A percentile compares a stretch with the other conserved stretches of the same genome.
Evolutionary conservation across 805 yeast genomes (phyloP).

Genomic region (Tetrapisispora taiwanensis): DNA sequence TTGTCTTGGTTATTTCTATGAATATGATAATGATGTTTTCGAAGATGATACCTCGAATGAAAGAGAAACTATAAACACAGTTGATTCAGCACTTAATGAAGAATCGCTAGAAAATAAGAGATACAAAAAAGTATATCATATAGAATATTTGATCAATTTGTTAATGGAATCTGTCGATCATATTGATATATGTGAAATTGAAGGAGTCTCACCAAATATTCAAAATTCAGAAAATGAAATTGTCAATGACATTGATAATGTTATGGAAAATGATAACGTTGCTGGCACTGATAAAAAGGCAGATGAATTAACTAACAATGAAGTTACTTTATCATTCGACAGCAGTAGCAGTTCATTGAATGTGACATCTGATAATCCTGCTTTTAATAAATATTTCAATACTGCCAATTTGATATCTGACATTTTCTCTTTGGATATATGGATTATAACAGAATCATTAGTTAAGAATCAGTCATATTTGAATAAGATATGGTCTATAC

Average conservation of each 20-base stretch:
- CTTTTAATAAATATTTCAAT: slow-evolving; percentile 8
- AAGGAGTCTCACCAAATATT: not conserved
- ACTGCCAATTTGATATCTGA: slow-evolving; percentile 44
- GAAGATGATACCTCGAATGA: not conserved
- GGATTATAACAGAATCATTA: slow-evolving; percentile 84
- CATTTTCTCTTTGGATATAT: slow-evolving; percentile 76
- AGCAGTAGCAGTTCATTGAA: slow-evolving; percentile 14
- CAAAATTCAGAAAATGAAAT: slow-evolving; percentile 3
- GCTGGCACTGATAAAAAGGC: not conserved
- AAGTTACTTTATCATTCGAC: slow-evolving; percentile 2
- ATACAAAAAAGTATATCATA: slow-evolving; percentile 15
- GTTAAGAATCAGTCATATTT: slow-evolving; percentile 61
- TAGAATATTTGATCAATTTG: slow-evolving; percentile 25
- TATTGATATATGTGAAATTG: slow-evolving; percentile 8
- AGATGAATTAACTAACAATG: not conserved
- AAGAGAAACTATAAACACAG: not conserved
- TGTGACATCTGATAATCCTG: not conserved
- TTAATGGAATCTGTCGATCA: slow-evolving; percentile 20
- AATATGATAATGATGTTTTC: slow-evolving; percentile 4
- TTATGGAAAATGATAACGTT: not conserved
- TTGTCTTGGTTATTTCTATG: slow-evolving; percentile 35
- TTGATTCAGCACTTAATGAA: not conserved
- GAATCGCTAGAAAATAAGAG: slow-evolving; percentile 1
- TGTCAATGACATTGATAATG: slow-evolving; percentile 4
- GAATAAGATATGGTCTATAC: slow-evolving; percentile 65